A percentile compares a stretch with the other conserved stretches of the same genome.
phyloP scores from a whole-genome alignment of 2,329 filamentous ascomycete species.

The Monilinia fructigena region DNA sequence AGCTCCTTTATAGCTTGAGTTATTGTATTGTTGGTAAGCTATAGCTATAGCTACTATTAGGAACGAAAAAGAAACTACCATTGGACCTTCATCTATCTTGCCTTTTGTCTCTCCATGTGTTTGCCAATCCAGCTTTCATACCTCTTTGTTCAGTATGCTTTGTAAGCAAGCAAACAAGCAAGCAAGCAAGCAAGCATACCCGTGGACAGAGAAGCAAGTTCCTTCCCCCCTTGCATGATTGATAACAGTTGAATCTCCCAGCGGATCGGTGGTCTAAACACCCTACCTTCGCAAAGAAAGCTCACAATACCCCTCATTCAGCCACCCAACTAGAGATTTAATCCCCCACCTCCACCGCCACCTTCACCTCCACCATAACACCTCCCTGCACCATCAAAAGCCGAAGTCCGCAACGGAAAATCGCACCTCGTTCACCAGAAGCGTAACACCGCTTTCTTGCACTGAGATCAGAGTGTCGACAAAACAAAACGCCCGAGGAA shows the following conservation, averaged over 20 bases:
- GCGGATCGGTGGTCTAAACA: not conserved
- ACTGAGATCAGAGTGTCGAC: rapidly evolving
- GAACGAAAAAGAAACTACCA: not conserved
- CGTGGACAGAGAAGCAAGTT: too few relatives aligned
- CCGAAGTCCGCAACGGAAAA: too few relatives aligned
- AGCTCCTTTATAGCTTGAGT: not conserved
- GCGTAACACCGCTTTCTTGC: not conserved
- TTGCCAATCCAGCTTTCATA: not conserved
- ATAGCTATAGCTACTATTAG: not conserved
- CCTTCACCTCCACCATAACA: not conserved
- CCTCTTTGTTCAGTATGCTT: not conserved
- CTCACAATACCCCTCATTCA: not conserved
- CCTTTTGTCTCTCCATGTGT: not conserved
- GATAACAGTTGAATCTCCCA: not conserved
- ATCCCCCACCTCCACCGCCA: not conserved
- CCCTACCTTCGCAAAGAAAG: not conserved
- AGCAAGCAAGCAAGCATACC: not conserved
- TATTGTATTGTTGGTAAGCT: not conserved
- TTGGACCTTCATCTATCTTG: not conserved
- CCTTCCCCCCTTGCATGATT: not conserved
- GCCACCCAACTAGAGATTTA: too few relatives aligned
- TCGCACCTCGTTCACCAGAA: not conserved
- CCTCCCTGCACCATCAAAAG: not conserved
- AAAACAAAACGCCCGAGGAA: not conserved
- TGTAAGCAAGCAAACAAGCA: not conserved